Base-by-base conservation (phyloP, 345 rosid species). In the Salix koriyanagi region DNA sequence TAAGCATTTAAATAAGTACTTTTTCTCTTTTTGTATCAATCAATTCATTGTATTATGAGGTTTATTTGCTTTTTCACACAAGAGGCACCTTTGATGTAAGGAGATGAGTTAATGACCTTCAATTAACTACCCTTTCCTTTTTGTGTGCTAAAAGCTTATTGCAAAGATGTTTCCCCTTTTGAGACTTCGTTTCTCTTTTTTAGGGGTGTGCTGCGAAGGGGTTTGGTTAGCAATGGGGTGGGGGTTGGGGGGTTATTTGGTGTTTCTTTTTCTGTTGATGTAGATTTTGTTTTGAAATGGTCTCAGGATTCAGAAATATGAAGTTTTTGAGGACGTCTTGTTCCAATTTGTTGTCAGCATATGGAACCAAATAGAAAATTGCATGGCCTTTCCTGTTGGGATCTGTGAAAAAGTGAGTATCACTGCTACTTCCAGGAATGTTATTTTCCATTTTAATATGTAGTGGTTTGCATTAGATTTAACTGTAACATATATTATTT, bases 361-460 rank as follows among this genome's bases (percentile, higher is more conserved):
- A 56, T 93, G 94, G 94, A 78, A 85, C 81, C 88, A 88, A 76
- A 83, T 91, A 81, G 96, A 91, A 80, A 80, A 80, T 52, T 85
- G 76, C 69, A 62, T 36, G 75, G 82, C 52, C 61, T 81, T 85
- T 78, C 66, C 74, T 69, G 71, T 60, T 76, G 81, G 72, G 69
- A 19, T 66, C 25, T 75, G 72, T 76, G 83, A 83, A 79, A 82
- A 74, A 67, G 99, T 92, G 83, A 83, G 90, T 70, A 65, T 18
- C 54, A 10, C 23, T 73, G 37, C 30, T 39, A 48, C 39, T 54
- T 37, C 60, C 21, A 46, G 61, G 16, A 23, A n/a, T 42, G 16
- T 44, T 30, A 39, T 5, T 79, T 48, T 56, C 62, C 21, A n/a
- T 25, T 52, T 46, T 48, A n/a, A 21, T 52, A 15, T 21, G 21